A percentile compares a stretch with the other conserved stretches of the same genome.
These are phyloP conservation scores for Dactylonectria macrodidyma DNA, from an alignment of 2,329 filamentous ascomycete genomes.

Conservation along the genomic window DNA sequence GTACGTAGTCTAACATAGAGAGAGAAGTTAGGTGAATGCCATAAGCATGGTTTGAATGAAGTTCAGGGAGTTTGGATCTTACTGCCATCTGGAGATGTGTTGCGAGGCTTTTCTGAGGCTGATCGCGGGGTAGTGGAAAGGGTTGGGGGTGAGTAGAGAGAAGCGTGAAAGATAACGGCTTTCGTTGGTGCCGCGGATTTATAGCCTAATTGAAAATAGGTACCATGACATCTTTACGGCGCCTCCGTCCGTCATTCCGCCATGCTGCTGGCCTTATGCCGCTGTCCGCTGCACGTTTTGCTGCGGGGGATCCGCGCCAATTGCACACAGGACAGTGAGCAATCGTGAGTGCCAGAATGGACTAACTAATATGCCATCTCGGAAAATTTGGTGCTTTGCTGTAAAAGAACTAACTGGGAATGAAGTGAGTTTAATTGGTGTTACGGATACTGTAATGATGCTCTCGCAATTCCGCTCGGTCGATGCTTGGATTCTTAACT, in stretches of 20 bases:
- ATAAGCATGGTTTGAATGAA: not conserved
- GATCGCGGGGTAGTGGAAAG: constrained; percentile 19
- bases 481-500: no score
- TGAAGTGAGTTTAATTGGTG: not conserved
- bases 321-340: constrained; percentile 24
- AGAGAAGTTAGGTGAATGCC: not conserved
- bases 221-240: constrained; percentile 23
- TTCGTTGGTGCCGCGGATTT: constrained; percentile 28
- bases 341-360: constrained; percentile 28
- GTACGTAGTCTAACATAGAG: constrained; percentile 64
- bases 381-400: not conserved
- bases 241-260: constrained; percentile 28
- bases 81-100: constrained; percentile 40
- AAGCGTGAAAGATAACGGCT: constrained; percentile 13
- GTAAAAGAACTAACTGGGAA: not conserved
- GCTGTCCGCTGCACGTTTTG: constrained; percentile 26
- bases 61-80: constrained; percentile 22
- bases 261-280: constrained; percentile 33
- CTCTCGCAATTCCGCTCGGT: no score
- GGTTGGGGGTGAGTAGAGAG: not conserved
- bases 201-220: constrained; percentile 8
- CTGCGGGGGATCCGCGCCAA: constrained; percentile 44
- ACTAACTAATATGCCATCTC: not conserved
- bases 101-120: not conserved
- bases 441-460: no score